Evolutionary conservation across 2,329 filamentous ascomycete species (phyloP).

Genomic region (Colletotrichum liriopes): DNA sequence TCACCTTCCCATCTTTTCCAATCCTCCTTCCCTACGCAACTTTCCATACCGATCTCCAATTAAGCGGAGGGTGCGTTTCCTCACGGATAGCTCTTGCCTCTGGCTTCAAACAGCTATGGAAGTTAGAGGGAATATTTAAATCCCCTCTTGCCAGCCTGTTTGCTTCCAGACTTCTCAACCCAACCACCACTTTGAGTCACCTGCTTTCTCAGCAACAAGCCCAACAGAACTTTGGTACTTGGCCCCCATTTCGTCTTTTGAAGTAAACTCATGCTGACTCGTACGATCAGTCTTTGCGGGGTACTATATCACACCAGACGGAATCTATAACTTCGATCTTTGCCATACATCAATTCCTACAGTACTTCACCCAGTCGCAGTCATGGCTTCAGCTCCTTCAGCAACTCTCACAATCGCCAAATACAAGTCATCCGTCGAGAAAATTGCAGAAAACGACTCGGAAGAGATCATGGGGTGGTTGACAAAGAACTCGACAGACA

Average conservation of each 20-base stretch:
- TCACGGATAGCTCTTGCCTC: neutral
- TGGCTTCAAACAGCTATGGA: neutral
- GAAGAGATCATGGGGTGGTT: neutral
- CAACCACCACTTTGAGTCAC: neutral
- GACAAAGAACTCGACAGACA: neutral
- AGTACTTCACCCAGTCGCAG: too few species aligned
- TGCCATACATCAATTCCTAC: neutral
- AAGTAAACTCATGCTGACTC: neutral
- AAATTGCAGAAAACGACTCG: neutral
- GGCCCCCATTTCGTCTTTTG: accelerated
- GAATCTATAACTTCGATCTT: neutral
- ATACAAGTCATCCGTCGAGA: neutral
- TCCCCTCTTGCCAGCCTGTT: neutral
- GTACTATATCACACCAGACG: neutral
- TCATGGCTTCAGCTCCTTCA: neutral
- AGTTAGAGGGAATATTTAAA: neutral
- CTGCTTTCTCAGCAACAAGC: neutral
- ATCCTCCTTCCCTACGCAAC: too few species aligned
- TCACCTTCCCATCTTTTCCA: too few species aligned
- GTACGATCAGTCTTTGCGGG: accelerated
- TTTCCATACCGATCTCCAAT: too few species aligned
- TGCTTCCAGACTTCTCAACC: neutral
- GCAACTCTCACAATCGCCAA: neutral
- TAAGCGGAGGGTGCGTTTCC: too few species aligned
- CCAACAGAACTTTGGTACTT: neutral